A percentile compares a stretch with the other conserved stretches of the same genome.
Conservation (phyloP, 345 rosid genomes). For the sweet orange (Citrus sinensis) region DNA sequence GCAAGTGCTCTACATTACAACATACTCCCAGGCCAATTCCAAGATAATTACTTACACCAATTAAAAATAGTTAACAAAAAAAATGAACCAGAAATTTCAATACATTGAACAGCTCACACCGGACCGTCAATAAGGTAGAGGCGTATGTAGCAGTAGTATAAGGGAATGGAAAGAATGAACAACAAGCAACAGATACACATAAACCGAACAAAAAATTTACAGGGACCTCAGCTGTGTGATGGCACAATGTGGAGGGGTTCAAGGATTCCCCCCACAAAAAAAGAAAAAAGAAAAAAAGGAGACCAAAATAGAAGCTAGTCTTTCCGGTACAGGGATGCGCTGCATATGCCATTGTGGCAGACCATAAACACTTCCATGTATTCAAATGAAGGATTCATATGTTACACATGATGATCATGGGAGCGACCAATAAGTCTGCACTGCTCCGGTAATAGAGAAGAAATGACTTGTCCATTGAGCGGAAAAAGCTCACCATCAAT, state of each 20-base stretch:
- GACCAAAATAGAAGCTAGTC: neutral
- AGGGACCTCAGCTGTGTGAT: conserved; percentile 20
- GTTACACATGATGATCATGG: conserved; percentile 37
- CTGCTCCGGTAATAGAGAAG: conserved; percentile 86
- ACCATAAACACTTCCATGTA: neutral
- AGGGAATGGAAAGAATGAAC: neutral
- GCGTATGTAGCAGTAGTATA: neutral
- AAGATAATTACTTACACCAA: neutral
- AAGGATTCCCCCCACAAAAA: neutral
- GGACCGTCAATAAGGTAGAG: neutral
- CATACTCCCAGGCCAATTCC: neutral
- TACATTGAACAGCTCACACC: conserved; percentile 16
- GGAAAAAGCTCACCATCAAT: conserved; percentile 91
- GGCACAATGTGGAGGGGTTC: conserved; percentile 26
- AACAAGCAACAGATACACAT: conserved; percentile 13
- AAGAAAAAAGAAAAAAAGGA: too few species aligned
- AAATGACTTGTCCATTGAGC: conserved; percentile 77
- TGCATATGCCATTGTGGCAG: neutral
- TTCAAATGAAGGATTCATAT: conserved; percentile 9
- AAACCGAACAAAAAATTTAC: conserved; percentile 24
- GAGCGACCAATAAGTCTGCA: conserved; percentile 85
- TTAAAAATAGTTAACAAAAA: neutral
- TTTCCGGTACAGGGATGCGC: conserved; percentile 9
- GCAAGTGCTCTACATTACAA: neutral
- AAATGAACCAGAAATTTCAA: conserved; percentile 3